These are phyloP conservation scores for Aureobasidium vineae DNA, from an alignment of 2,329 filamentous ascomycete species.

Conservation along the genomic window DNA sequence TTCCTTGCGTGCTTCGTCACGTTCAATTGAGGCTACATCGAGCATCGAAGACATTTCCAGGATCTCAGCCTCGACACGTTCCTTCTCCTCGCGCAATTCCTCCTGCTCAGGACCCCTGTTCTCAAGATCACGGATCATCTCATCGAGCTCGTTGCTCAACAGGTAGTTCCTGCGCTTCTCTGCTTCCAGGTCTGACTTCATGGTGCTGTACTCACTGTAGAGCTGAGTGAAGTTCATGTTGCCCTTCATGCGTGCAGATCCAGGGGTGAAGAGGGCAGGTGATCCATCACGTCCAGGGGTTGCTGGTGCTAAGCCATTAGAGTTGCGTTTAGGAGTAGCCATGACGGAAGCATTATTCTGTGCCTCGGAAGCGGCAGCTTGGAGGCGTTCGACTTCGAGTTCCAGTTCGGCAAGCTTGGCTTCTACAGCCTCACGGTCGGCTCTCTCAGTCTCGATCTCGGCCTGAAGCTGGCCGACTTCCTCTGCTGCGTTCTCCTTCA, in stretches of 20 bases:
- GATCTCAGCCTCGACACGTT: constrained; percentile 75
- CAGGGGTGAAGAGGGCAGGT: constrained; percentile 47
- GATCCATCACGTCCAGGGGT: constrained; percentile 28
- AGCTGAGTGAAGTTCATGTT: constrained; percentile 61
- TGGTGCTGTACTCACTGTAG: constrained; percentile 60
- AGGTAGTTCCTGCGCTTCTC: constrained; percentile 73
- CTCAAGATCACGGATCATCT: constrained; percentile 81
- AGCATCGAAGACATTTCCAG: constrained; percentile 74
- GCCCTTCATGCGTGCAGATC: constrained; percentile 53
- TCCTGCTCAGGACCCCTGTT: constrained; percentile 84
- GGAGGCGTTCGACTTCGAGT: constrained; percentile 57
- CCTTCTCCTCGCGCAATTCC: constrained; percentile 77
- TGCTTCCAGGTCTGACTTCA: constrained; percentile 68
- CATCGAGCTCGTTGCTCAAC: constrained; percentile 73
- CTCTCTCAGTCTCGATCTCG: constrained; percentile 53
- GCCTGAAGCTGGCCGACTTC: constrained; percentile 51
- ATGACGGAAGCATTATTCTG: constrained; percentile 29
- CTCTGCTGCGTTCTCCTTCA: constrained; percentile 65
- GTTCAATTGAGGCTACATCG: constrained; percentile 76
- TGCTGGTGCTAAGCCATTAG: constrained; percentile 45
- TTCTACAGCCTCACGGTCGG: constrained; percentile 62
- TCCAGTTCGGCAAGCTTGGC: constrained; percentile 64
- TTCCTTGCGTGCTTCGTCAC: constrained; percentile 74
- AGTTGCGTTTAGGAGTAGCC: constrained; percentile 53
- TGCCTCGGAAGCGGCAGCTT: constrained; percentile 45